phyloP scores from a whole-genome alignment of 139 green algal species.

The Tetradesmus lagerheimii region DNA sequence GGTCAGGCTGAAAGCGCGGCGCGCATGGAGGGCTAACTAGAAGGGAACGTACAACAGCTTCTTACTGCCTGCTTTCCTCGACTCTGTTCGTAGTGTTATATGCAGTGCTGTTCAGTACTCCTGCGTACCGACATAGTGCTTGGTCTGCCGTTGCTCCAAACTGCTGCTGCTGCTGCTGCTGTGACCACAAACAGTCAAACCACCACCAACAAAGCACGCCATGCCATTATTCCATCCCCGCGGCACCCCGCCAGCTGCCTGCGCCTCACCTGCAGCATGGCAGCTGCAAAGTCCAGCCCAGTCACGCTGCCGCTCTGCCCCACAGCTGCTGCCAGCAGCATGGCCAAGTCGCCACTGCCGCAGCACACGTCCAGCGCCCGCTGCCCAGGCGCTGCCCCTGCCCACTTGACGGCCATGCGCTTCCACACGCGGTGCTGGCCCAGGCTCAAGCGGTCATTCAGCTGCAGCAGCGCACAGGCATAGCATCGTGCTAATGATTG shows the following conservation, averaged over 20 bases:
- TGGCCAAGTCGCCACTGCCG: conserved; percentile 93
- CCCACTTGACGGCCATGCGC: conserved; percentile 93
- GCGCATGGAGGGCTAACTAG: too few relatives aligned
- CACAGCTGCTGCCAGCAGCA: conserved; percentile 85
- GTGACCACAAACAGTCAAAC: too few relatives aligned
- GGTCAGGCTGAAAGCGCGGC: too few relatives aligned
- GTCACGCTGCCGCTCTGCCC: conserved; percentile 78
- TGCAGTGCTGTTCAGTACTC: not conserved
- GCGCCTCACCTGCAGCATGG: conserved; percentile 21
- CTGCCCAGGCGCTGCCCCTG: conserved; percentile 65
- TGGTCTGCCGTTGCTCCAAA: not conserved
- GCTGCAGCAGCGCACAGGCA: conserved; percentile 55
- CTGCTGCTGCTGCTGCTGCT: too few relatives aligned
- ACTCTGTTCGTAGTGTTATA: not conserved
- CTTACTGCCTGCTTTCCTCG: too few relatives aligned
- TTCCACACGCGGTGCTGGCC: conserved; percentile 98
- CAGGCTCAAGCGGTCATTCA: conserved; percentile 95
- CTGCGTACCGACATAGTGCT: too few relatives aligned
- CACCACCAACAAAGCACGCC: too few relatives aligned
- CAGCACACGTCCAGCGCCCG: conserved; percentile 94
- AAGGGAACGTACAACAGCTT: too few relatives aligned
- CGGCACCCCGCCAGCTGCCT: not conserved
- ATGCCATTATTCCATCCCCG: too few relatives aligned
- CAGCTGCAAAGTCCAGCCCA: conserved; percentile 51
- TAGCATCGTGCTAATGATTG: too few relatives aligned